These are phyloP conservation scores for Papiliotrema nemorosa DNA, from an alignment of 1,284 basidiomycete genomes.

Conservation along the genomic window DNA sequence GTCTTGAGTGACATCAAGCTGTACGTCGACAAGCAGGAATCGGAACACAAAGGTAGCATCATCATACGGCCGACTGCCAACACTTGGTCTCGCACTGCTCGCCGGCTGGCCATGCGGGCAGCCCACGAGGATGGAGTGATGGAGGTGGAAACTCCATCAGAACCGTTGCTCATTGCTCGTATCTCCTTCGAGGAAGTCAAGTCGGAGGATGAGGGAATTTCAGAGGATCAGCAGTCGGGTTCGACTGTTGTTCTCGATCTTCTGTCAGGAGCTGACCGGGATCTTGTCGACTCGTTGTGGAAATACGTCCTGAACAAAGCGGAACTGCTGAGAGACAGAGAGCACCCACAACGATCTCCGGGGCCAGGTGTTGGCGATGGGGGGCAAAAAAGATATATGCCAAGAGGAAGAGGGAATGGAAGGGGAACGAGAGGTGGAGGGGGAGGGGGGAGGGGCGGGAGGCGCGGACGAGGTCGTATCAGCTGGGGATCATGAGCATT, in stretches of 20 bases:
- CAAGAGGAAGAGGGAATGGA: not conserved
- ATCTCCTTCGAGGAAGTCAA: too few relatives aligned
- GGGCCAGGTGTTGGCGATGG: not conserved
- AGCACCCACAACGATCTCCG: not conserved
- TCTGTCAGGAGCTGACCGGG: constrained; percentile 61
- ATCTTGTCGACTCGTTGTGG: constrained; percentile 65
- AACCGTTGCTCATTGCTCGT: not conserved
- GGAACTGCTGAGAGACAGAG: constrained; percentile 19
- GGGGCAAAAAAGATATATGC: not conserved
- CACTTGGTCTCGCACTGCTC: constrained; percentile 71
- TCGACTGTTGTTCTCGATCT: constrained; percentile 57
- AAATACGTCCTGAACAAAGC: constrained; percentile 57
- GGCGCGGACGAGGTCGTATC: not conserved
- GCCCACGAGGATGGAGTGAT: constrained; percentile 5
- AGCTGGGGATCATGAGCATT: not conserved
- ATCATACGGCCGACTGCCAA: constrained; percentile 55
- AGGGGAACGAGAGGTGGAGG: constrained; percentile 4
- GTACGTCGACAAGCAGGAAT: not conserved
- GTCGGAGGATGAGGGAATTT: too few relatives aligned
- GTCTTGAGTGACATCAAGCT: constrained; percentile 14
- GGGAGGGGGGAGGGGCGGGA: constrained; percentile 2
- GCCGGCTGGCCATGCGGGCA: constrained; percentile 52
- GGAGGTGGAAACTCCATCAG: too few relatives aligned
- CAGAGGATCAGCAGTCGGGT: too few relatives aligned
- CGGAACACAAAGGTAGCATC: constrained; percentile 17